phyloP scores from a whole-genome alignment of 2,329 filamentous ascomycete genomes.

The Aspergillus clavatus region DNA sequence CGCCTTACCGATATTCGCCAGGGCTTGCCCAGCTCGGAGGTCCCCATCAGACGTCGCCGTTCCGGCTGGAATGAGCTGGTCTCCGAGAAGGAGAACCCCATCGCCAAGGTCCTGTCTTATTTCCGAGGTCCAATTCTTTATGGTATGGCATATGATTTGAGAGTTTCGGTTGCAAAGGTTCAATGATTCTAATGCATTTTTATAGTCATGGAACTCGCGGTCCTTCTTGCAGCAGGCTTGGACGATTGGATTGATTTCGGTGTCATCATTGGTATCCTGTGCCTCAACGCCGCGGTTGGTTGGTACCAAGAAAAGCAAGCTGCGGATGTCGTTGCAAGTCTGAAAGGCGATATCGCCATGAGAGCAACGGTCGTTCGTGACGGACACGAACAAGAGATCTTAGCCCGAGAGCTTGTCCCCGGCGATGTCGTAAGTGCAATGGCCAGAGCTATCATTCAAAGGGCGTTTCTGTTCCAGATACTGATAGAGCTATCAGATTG shows the following conservation, averaged over 20 bases:
- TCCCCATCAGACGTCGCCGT: constrained; percentile 58
- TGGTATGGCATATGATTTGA: constrained; percentile 47
- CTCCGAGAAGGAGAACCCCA: constrained; percentile 72
- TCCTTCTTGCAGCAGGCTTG: constrained; percentile 67
- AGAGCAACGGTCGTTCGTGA: constrained; percentile 64
- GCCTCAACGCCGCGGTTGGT: constrained; percentile 70
- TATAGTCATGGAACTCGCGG: constrained; percentile 67
- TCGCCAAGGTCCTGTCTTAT: constrained; percentile 68
- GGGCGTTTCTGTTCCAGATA: not conserved
- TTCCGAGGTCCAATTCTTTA: constrained; percentile 73
- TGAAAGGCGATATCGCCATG: constrained; percentile 77
- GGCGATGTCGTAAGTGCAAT: constrained; percentile 63
- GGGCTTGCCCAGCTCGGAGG: constrained; percentile 56
- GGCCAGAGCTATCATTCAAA: not conserved
- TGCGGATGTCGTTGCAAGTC: constrained; percentile 67
- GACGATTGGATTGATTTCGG: constrained; percentile 72
- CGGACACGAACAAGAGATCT: constrained; percentile 61
- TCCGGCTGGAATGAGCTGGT: constrained; percentile 68
- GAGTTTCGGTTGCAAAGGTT: not conserved
- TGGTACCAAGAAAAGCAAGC: constrained; percentile 81
- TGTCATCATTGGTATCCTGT: constrained; percentile 70
- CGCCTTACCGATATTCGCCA: constrained; percentile 63
- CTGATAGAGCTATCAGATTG: constrained; percentile 44
- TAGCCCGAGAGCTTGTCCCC: constrained; percentile 67
- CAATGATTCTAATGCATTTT: constrained; percentile 11